Evolutionary conservation across 164 flowering plant genomes (phyloP).

Genomic region (Echeveria elegans): DNA sequence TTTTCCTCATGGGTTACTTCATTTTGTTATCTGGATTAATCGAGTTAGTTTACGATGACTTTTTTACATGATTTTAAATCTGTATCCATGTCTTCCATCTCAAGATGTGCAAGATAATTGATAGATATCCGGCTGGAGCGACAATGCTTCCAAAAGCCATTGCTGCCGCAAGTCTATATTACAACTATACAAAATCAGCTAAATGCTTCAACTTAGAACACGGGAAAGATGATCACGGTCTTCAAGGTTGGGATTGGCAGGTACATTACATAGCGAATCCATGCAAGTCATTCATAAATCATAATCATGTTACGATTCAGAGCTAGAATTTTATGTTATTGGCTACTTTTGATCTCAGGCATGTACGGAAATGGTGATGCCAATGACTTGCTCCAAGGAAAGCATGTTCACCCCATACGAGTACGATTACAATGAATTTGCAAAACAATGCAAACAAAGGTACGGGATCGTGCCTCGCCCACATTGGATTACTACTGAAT

Average conservation of each 20-base stretch:
- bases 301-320: background rate
- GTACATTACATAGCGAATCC: no score
- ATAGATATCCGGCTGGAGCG: constrained; percentile 25
- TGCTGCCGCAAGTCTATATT: constrained; percentile 54
- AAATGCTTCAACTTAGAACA: constrained; percentile 47
- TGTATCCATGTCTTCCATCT: no score
- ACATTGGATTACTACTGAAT: constrained; percentile 59
- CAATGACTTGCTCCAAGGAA: constrained; percentile 39
- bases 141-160: constrained; percentile 32
- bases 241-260: constrained; percentile 58
- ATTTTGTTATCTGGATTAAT: no score
- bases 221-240: constrained; percentile 36
- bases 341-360: constrained; percentile 19
- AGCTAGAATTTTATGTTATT: background rate
- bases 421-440: constrained; percentile 24
- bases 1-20: no score
- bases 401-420: constrained; percentile 46
- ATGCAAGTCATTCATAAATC: no score
- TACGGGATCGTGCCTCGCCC: constrained; percentile 38
- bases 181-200: constrained; percentile 34
- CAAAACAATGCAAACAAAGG: constrained; percentile 21
- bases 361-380: constrained; percentile 66
- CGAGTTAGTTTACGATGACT: background rate
- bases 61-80: constrained; percentile 2
- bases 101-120: constrained; percentile 56